Conservation (phyloP, 306 rosid species). For the Trichosanthes cucumerina region DNA sequence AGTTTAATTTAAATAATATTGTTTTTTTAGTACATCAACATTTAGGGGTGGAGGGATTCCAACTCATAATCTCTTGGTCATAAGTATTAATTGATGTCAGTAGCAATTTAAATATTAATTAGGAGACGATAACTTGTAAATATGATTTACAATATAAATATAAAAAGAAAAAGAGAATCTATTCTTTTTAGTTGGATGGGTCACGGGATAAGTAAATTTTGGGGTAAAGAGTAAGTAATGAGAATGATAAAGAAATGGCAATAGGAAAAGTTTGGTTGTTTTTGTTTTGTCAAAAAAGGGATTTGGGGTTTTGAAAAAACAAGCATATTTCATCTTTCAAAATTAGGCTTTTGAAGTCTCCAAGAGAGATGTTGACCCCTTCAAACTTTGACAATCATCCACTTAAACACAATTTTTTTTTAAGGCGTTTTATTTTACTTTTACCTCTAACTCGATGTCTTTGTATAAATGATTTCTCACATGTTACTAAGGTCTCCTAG, state of each 20-base stretch:
- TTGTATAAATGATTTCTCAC: too few species aligned
- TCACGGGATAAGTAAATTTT: background rate
- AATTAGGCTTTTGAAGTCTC: background rate
- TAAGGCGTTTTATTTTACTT: too few species aligned
- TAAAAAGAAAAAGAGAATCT: background rate
- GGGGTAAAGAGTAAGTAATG: background rate
- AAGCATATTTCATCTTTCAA: background rate
- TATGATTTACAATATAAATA: background rate
- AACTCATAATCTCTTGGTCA: too few species aligned
- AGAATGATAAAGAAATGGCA: background rate
- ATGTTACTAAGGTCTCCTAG: too few species aligned
- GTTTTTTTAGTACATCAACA: too few species aligned
- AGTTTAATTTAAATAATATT: too few species aligned
- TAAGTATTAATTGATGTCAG: too few species aligned
- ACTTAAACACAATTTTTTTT: background rate
- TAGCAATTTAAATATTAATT: too few species aligned
- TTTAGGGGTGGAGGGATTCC: too few species aligned
- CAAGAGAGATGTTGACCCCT: background rate
- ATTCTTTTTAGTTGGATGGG: background rate
- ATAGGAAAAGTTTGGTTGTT: background rate
- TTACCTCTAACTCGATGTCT: background rate
- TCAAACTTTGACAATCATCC: background rate
- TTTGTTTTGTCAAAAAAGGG: background rate
- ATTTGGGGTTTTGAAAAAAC: background rate
- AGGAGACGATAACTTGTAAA: background rate